phyloP scores from a whole-genome alignment of 1,284 basidiomycete species.

The Singerocomus rubriflavus region DNA sequence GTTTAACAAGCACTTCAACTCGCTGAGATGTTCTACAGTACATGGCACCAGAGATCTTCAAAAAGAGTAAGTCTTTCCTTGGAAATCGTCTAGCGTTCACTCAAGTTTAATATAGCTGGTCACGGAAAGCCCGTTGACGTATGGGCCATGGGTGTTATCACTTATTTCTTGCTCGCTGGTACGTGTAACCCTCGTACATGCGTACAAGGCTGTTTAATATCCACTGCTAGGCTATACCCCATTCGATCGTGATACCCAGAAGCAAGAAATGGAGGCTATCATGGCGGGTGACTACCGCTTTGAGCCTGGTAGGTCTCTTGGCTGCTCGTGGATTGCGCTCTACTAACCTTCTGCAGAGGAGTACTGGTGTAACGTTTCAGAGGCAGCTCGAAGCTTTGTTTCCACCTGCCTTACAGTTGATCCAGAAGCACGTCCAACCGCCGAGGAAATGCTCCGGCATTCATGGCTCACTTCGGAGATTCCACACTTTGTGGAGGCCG shows the following conservation, averaged over 20 bases:
- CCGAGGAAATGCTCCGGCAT: conserved; percentile 49
- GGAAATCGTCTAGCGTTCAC: background rate
- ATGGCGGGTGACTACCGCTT: conserved; percentile 90
- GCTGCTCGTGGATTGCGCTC: background rate
- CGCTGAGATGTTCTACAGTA: conserved; percentile 49
- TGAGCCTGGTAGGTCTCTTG: conserved; percentile 57
- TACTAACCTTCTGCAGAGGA: conserved; percentile 43
- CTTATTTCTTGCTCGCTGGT: conserved; percentile 89
- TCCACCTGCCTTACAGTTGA: conserved; percentile 80
- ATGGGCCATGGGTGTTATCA: conserved; percentile 97
- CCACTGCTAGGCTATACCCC: conserved; percentile 72
- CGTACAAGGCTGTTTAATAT: conserved; percentile 2
- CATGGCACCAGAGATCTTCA: conserved; percentile 99
- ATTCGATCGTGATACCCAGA: conserved; percentile 88
- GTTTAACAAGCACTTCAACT: background rate
- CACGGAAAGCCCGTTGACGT: conserved; percentile 96
- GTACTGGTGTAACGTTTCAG: conserved; percentile 85
- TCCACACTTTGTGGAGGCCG: conserved; percentile 72
- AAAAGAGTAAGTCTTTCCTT: conserved; percentile 62
- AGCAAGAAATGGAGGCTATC: conserved; percentile 91
- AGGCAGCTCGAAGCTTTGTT: conserved; percentile 82
- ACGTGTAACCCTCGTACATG: background rate
- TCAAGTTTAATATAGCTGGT: conserved; percentile 53
- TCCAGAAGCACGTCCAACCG: conserved; percentile 74
- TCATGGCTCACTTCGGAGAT: conserved; percentile 68